Conservation (phyloP, 192 early-diverging fungal genomes). For the Mortierella alpina region DNA sequence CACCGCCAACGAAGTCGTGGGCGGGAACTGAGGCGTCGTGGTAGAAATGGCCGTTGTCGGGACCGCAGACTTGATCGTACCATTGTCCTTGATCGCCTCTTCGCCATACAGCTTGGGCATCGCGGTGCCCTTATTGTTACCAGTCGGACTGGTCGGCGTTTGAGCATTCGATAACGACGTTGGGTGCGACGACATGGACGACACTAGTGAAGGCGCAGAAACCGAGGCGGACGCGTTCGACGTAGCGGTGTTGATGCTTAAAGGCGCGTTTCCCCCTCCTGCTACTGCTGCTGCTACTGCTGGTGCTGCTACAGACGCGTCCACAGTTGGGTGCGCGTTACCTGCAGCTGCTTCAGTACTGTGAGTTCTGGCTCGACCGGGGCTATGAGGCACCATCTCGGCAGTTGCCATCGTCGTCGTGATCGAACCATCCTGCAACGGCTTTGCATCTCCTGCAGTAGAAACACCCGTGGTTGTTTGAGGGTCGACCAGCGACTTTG, state of each 20-base stretch:
- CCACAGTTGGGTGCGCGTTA: too few species aligned
- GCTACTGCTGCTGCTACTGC: too few species aligned
- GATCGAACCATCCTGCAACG: too few species aligned
- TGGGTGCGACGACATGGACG: background rate
- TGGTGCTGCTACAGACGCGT: too few species aligned
- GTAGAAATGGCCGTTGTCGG: constrained; percentile 8
- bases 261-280: too few species aligned
- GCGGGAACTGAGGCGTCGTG: background rate
- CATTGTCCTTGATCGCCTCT: background rate
- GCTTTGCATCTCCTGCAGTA: too few species aligned
- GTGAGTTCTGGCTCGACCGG: too few species aligned
- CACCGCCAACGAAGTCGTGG: background rate
- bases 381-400: too few species aligned
- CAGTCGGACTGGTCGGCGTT: background rate
- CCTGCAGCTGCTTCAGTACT: too few species aligned
- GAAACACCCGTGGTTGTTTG: background rate
- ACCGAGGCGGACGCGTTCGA: background rate
- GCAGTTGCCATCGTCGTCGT: too few species aligned
- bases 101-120: background rate
- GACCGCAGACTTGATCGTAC: background rate
- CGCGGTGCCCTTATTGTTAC: background rate
- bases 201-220: background rate
- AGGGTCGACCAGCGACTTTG: background rate
- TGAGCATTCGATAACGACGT: background rate
- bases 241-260: too few species aligned